Evolutionary conservation across 805 yeast species (phyloP), one percentile per base, ranked within the genome.

Genomic region (Candida sakaeoensis): DNA sequence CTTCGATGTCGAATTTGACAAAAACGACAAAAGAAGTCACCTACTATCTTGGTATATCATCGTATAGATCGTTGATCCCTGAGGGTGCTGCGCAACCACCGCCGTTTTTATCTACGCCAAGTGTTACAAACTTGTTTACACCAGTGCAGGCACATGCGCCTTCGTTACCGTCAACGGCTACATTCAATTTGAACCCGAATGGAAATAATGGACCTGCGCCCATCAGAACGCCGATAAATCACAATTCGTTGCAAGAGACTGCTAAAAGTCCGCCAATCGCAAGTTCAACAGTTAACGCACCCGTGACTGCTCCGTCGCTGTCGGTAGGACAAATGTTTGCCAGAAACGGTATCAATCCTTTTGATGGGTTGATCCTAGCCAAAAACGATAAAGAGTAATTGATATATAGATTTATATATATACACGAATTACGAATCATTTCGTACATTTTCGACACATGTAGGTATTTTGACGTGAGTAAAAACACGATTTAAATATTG

Each of bases 21-120:
- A 80, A 87, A 48, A 85, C 90, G 3, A 87, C 96, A 3, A 91
- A 91, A 53, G 98, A 91, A 54, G 84, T 91, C 12, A 89, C 97
- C 0, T 80, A 87, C n/a, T 70, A 86, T 50, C 63, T 90, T 31
- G 96, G 90, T 55, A 62, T 63, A 3, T 60, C 67, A 1, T 55
- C 66, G 1, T 62, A 63, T 39, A 61, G 60, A 39, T 43, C 58
- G 8, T 55, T 62, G 49, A 48, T 64, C 1, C 49, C 50, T 16
- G 66, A 60, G 8, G 34, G 46, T 12, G 32, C 46, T 9, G 28
- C 46, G 4, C 38, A 33, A 19, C 41, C 26, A n/a, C 31, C 31
- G 25, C 33, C 49, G 12, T 50, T 58, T 28, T 39, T 55, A 22
- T 49, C 63, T 2, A 53, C 60, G 5, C 62, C 67, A 7, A 61